Percentiles rank a stretch among this genome's conserved stretches.
These are phyloP conservation scores for Paraconiothyrium brasiliense DNA, from an alignment of 2,329 filamentous ascomycete genomes.

Conservation along the genomic window DNA sequence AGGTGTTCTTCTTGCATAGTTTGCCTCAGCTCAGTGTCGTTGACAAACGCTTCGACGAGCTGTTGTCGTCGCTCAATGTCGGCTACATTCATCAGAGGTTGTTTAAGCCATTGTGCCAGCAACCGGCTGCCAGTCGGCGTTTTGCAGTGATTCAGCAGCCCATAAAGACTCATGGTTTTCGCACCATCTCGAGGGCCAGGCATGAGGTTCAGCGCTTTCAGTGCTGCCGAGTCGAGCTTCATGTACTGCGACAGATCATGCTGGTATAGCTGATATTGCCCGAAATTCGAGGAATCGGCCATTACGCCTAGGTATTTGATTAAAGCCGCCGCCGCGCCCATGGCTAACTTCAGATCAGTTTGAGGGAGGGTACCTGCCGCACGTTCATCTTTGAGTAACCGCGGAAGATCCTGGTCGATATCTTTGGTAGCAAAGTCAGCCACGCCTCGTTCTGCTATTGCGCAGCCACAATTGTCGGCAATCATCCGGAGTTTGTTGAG, in stretches of 20 bases:
- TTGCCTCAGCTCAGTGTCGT: constrained; percentile 90
- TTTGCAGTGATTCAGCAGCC: constrained; percentile 95
- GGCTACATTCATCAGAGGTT: constrained; percentile 88
- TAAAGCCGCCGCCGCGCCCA: constrained; percentile 91
- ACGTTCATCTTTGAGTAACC: constrained; percentile 86
- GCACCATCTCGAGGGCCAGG: constrained; percentile 91
- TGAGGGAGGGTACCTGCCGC: constrained; percentile 81
- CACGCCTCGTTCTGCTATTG: constrained; percentile 80
- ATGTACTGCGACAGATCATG: constrained; percentile 97
- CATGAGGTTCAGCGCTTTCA: constrained; percentile 97
- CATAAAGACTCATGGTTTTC: constrained; percentile 98
- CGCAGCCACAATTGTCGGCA: constrained; percentile 90
- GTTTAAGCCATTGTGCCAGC: constrained; percentile 95
- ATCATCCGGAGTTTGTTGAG: constrained; percentile 87
- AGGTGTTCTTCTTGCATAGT: constrained; percentile 97
- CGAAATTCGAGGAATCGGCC: constrained; percentile 93
- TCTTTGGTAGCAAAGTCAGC: constrained; percentile 87
- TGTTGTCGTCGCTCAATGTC: constrained; percentile 94
- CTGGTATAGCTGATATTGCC: constrained; percentile 96
- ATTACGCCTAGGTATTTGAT: constrained; percentile 94
- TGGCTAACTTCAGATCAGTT: constrained; percentile 92
- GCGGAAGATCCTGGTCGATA: constrained; percentile 92
- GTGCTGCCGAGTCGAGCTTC: constrained; percentile 94
- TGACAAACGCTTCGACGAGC: constrained; percentile 92
- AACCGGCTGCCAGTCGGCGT: constrained; percentile 91